Evolutionary conservation across 1,284 basidiomycete genomes (phyloP).

Genomic region (Pseudozyma sp.): DNA sequence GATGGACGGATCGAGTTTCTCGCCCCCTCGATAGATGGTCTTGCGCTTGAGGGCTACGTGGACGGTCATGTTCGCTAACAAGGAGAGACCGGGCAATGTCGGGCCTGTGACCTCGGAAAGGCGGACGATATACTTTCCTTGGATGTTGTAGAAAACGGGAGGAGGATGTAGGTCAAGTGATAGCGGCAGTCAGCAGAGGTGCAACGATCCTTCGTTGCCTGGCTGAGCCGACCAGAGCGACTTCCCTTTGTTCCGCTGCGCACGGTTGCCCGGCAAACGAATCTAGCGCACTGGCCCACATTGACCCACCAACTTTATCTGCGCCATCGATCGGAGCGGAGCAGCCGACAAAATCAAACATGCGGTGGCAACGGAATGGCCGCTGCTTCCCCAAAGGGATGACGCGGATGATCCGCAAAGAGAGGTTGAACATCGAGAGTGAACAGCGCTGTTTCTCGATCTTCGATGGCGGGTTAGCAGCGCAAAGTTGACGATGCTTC

Average conservation of each 20-base stretch:
- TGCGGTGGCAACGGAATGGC: too few relatives aligned
- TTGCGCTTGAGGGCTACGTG: conserved; percentile 3
- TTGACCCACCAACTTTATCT: neutral
- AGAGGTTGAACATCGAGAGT: neutral
- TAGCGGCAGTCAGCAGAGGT: too few relatives aligned
- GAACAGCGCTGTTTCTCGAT: too few relatives aligned
- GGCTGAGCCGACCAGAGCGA: neutral
- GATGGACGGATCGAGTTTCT: conserved; percentile 24
- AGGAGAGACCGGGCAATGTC: neutral
- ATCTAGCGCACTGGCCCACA: neutral
- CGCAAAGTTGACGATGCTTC: too few relatives aligned
- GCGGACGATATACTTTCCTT: too few relatives aligned
- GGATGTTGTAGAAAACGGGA: too few relatives aligned
- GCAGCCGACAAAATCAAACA: too few relatives aligned
- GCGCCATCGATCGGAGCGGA: too few relatives aligned
- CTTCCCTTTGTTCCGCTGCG: conserved; percentile 4
- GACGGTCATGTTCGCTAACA: neutral
- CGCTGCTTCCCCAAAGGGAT: neutral
- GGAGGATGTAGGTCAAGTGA: too few relatives aligned
- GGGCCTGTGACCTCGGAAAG: neutral
- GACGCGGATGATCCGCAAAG: neutral
- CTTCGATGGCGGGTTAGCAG: too few relatives aligned
- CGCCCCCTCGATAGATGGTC: conserved; percentile 9
- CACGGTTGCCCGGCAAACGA: neutral
- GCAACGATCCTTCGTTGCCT: too few relatives aligned